Base-by-base conservation (phyloP, 2,329 filamentous ascomycete species). In the Trichoderma semiorbis region DNA sequence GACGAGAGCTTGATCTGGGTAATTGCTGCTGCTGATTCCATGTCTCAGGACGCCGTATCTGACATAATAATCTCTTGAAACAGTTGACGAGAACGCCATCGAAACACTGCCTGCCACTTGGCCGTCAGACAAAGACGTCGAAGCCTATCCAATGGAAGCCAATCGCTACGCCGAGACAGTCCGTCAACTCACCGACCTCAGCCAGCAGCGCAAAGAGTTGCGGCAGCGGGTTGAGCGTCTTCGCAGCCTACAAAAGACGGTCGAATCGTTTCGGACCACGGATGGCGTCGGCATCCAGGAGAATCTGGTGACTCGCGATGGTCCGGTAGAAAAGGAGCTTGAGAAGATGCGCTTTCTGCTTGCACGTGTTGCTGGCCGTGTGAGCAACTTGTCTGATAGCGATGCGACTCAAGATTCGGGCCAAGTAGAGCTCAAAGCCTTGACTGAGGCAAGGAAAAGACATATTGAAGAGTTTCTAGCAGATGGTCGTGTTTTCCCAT, bases 341-440 rank as follows among this genome's bases (percentile, higher is more conserved):
- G 87, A 90, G 78, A 87, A 86, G 73, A 92, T 91, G 86, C 86
- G 90, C 39, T 83, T 90, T 74, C 80, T 94, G 73, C 83, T 91
- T 69, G 85, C 86, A 1, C 84, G 90, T 30, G 89, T 92, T 0
- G 85, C 85, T 5, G 87, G 85, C 2, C 84, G 87, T 24, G 82
- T 91, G 1, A 82, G 80, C 14, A 77, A 78, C 70, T 71, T 87
- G 18, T 78, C 81, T 7, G 76, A 77, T 30, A 39, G 72, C 14
- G 47, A 69, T 47, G 72, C 73, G 21, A 75, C n/a, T 73, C 50
- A 34, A 8, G 39, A 61, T n/a, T 16, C 28, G 1, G 77, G 74
- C 16, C 74, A 75, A 5, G 74, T 77, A 3, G 72, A 77, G 10
- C 77, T 82, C 55, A 79, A 79, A 28, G 81, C 82, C 61, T 73